A percentile compares a stretch with the other conserved stretches of the same genome.
These are phyloP conservation scores for Lasiodiplodia sp. DNA, from an alignment of 2,329 filamentous ascomycete genomes.

Conservation along the genomic window DNA sequence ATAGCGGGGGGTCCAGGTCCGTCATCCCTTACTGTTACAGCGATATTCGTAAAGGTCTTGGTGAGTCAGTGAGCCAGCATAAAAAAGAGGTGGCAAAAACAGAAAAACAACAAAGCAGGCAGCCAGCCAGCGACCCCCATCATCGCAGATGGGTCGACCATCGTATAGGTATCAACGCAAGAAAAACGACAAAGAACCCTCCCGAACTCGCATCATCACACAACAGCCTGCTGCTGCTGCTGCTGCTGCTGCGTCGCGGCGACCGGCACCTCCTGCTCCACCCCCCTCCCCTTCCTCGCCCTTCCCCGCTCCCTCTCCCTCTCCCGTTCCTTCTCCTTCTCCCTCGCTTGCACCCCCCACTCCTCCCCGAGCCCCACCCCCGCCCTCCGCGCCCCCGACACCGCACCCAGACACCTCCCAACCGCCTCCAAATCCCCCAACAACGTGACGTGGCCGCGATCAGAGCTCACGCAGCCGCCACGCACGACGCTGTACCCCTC, in stretches of 20 bases:
- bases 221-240: too few species aligned
- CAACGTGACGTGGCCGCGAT: slow-evolving; percentile 86
- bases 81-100: background rate
- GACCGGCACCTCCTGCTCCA: background rate
- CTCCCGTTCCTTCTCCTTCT: background rate
- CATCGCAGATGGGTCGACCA: background rate
- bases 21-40: background rate
- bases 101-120: background rate
- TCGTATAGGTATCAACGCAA: too few species aligned
- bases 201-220: background rate
- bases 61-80: background rate
- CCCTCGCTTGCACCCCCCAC: background rate
- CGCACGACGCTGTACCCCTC: slow-evolving; percentile 76
- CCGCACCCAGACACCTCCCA: slow-evolving; percentile 73
- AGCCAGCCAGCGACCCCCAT: too few species aligned
- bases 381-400: slow-evolving; percentile 70
- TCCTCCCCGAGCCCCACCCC: slow-evolving; percentile 71
- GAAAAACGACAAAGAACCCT: too few species aligned
- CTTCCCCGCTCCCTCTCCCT: too few species aligned
- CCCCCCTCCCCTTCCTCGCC: background rate
- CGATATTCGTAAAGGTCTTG: background rate
- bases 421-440: slow-evolving; percentile 85
- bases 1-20: background rate
- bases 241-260: too few species aligned
- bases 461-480: slow-evolving; percentile 78